Evolutionary conservation across 805 yeast genomes (phyloP).

Genomic region (Ogataea ganodermae): DNA sequence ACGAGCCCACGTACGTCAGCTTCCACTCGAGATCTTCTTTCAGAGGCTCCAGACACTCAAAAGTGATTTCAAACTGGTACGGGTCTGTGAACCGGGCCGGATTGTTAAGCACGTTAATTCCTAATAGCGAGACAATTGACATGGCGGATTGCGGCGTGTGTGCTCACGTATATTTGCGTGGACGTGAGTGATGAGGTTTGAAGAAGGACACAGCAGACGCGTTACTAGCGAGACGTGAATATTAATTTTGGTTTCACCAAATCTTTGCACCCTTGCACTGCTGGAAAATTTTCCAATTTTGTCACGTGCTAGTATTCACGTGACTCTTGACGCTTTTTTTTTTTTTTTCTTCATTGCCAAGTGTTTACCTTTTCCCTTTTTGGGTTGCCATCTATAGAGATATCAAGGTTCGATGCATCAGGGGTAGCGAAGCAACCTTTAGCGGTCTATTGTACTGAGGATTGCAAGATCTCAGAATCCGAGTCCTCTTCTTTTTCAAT

Average conservation of each 20-base stretch:
- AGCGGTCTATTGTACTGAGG: neutral
- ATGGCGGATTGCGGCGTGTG: constrained; percentile 37
- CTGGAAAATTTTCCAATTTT: neutral
- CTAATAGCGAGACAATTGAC: constrained; percentile 92
- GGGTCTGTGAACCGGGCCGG: constrained; percentile 94
- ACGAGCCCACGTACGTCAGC: constrained; percentile 93
- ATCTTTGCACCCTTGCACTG: neutral
- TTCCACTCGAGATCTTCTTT: constrained; percentile 97
- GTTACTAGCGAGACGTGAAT: neutral
- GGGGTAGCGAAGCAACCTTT: neutral
- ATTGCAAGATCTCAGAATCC: too few species aligned
- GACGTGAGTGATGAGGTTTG: neutral
- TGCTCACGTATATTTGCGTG: neutral
- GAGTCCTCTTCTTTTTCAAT: too few species aligned
- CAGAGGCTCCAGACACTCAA: constrained; percentile 92
- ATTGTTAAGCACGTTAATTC: constrained; percentile 88
- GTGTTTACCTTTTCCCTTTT: constrained; percentile 5
- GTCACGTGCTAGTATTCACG: neutral
- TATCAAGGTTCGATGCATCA: constrained; percentile 5
- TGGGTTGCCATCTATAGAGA: neutral
- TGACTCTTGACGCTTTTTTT: neutral
- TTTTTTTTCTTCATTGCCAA: too few species aligned
- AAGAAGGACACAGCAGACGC: neutral
- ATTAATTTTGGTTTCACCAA: neutral
- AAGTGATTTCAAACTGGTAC: constrained; percentile 95